Percentiles rank a stretch among this genome's conserved stretches.
These are phyloP conservation scores for Diaporthe destruens DNA, from an alignment of 2,329 filamentous ascomycete species.

Conservation along the genomic window DNA sequence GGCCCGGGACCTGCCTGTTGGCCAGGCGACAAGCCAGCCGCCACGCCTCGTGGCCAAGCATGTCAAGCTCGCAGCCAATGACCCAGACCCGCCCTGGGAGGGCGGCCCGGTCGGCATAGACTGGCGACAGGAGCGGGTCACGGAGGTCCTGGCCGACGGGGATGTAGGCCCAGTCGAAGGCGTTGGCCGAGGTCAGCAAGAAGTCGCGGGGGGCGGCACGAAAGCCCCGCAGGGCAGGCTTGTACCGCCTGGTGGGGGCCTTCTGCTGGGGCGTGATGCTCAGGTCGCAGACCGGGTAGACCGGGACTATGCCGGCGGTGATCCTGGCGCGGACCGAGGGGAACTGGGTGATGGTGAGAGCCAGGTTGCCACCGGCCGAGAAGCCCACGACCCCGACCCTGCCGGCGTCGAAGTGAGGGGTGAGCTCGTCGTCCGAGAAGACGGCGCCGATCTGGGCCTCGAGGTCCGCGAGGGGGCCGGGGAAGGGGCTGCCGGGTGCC, in stretches of 20 bases:
- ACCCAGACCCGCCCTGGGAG: conserved; percentile 59
- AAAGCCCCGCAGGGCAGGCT: conserved; percentile 49
- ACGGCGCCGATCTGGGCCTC: conserved; percentile 57
- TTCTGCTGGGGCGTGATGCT: conserved; percentile 49
- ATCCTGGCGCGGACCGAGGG: conserved; percentile 51
- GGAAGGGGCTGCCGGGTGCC: conserved; percentile 59
- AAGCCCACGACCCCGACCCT: conserved; percentile 61
- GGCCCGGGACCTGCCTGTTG: conserved; percentile 48
- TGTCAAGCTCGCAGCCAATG: conserved; percentile 60
- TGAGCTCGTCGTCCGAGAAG: conserved; percentile 58
- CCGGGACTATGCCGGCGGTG: conserved; percentile 53
- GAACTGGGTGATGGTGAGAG: conserved; percentile 56
- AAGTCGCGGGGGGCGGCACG: conserved; percentile 48
- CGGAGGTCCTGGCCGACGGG: conserved; percentile 49
- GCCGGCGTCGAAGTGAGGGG: conserved; percentile 54
- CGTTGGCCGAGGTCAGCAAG: conserved; percentile 46
- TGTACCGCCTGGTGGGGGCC: conserved; percentile 52
- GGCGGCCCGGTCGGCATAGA: conserved; percentile 48
- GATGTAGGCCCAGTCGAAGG: conserved; percentile 60
- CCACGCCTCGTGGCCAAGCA: conserved; percentile 58
- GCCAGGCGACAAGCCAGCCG: conserved; percentile 52
- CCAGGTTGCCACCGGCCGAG: conserved; percentile 65
- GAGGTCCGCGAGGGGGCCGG: conserved; percentile 58
- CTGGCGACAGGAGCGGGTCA: conserved; percentile 58
- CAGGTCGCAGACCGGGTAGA: conserved; percentile 61